phyloP scores from a whole-genome alignment of 306 rosid species.

The Fragaria nilgerrensis region DNA sequence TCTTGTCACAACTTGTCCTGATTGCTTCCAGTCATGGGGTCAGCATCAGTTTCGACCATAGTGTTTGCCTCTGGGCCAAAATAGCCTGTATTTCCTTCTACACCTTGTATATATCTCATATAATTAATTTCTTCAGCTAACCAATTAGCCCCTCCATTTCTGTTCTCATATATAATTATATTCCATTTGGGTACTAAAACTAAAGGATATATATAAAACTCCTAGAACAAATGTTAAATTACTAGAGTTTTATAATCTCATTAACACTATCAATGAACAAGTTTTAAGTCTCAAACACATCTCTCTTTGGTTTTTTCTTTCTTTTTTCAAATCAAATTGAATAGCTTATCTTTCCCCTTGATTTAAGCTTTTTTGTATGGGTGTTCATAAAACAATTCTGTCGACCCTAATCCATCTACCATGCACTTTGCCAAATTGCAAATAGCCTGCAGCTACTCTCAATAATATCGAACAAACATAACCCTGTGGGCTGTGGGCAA shows the following conservation, averaged over 20 bases:
- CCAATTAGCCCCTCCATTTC: not conserved
- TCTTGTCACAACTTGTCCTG: not conserved
- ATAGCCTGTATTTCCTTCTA: not conserved
- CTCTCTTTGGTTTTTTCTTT: not conserved
- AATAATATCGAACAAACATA: not conserved
- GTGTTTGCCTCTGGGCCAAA: not conserved
- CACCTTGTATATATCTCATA: not conserved
- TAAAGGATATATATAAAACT: not conserved
- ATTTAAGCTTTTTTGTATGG: not conserved
- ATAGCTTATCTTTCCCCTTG: not conserved
- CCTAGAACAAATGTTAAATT: not conserved
- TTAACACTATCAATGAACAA: too few relatives aligned
- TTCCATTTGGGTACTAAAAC: not conserved
- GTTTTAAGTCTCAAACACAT: not conserved
- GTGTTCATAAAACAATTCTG: not conserved
- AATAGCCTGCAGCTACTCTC: not conserved
- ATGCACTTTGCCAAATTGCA: not conserved
- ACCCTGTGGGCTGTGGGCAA: conserved; percentile 29
- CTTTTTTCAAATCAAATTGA: not conserved
- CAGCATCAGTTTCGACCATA: not conserved
- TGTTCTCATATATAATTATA: too few relatives aligned
- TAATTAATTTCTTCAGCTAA: not conserved
- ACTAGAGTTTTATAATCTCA: not conserved
- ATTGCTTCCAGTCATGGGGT: not conserved
- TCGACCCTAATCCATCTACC: not conserved